Evolutionary conservation across 306 rosid species (phyloP), one percentile per base, ranked within the genome.

Genomic region (Canavalia gladiata): DNA sequence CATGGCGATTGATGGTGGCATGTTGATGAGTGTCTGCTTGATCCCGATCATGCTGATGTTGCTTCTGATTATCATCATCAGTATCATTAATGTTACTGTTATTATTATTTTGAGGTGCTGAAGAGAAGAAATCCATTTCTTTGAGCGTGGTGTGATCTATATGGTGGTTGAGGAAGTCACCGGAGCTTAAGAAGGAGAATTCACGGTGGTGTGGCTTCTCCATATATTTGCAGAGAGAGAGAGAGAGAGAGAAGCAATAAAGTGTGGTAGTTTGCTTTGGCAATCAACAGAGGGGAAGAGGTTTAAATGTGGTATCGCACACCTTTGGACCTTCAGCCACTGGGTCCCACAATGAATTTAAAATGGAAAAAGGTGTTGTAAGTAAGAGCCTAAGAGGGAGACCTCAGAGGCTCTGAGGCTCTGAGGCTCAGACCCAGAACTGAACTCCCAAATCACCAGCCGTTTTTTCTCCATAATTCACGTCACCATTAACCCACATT

Each of bases 91-190:
- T 55, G 3, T 47, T 47, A 8, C 4, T 37, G 4, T 2, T 51
- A 51, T 51, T 12, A 13, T 51, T 51, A 13, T 11, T 28, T 52
- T 45, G 4, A 8, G 7, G 29, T 13, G 37, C 2, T 28, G 75
- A 78, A 0, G 82, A 72, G 81, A 87, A 87, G 86, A 87, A 83
- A 73, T 87, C 85, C 84, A 85, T 37, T 79, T 85, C 90, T 49
- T 76, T 85, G 85, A 88, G 25, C 25, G 25, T 62, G 6, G 80
- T 74, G 76, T 70, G 62, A 55, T 72, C 58, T 18, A 41, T 13
- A 9, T 4, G 58, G 72, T 29, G 66, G n/a, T 7, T 39, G 49
- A 39, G 55, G 33, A 60, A 67, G 74, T 75, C 46, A 47, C 25
- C 66, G 65, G 88, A 75, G 74, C 35, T 54, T 58, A 82, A 75